Evolutionary conservation across 345 rosid genomes (phyloP).

Genomic region (Hibiscus trionum): DNA sequence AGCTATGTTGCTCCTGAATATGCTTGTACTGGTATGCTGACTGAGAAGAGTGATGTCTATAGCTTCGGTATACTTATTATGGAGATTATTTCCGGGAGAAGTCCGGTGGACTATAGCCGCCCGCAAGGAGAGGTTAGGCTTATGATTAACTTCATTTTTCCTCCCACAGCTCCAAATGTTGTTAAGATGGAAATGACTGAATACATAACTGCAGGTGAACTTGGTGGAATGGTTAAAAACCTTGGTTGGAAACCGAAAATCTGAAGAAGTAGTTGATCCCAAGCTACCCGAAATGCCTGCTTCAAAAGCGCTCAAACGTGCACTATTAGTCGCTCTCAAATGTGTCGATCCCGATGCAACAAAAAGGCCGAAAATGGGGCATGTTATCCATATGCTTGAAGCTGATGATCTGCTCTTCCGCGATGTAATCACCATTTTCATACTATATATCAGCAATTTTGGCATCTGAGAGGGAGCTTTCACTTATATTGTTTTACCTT

Average conservation of each 20-base stretch:
- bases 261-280: neutral
- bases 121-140: slow-evolving; percentile 47
- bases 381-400: neutral
- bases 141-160: neutral
- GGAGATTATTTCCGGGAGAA: slow-evolving; percentile 27
- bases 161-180: neutral
- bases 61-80: slow-evolving; percentile 82
- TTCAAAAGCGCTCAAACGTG: neutral
- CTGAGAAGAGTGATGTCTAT: slow-evolving; percentile 84
- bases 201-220: neutral
- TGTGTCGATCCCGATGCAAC: neutral
- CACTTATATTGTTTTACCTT: neutral
- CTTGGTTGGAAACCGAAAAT: neutral
- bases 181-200: neutral
- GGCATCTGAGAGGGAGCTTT: neutral
- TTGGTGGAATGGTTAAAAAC: slow-evolving; percentile 1
- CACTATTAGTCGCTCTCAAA: neutral
- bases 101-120: slow-evolving; percentile 80
- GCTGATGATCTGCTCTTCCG: neutral
- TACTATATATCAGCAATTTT: neutral
- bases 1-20: slow-evolving; percentile 96
- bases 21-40: slow-evolving; percentile 95
- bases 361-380: neutral
- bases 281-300: neutral
- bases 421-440: neutral